phyloP scores from a whole-genome alignment of 2,329 filamentous ascomycete genomes.

The Arthrobotrys iridis region DNA sequence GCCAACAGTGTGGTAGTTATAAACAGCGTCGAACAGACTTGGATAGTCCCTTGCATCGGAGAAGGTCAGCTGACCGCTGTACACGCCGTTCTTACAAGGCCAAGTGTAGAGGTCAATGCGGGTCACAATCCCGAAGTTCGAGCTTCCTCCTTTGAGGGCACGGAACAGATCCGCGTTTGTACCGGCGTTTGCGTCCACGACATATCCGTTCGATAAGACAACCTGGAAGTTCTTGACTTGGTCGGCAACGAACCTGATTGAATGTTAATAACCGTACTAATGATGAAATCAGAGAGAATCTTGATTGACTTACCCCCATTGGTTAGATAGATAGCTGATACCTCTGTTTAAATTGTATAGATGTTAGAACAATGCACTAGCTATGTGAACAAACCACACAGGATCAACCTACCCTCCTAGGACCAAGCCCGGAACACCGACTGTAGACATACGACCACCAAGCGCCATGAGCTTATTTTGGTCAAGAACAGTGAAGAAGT shows the following conservation, averaged over 20 bases:
- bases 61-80: conserved; percentile 37
- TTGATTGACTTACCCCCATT: conserved; percentile 30
- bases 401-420: conserved; percentile 33
- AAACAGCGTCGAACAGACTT: conserved; percentile 10
- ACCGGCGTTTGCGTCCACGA: conserved; percentile 63
- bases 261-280: not conserved
- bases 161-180: conserved; percentile 63
- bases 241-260: conserved; percentile 59
- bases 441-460: conserved; percentile 44
- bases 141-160: conserved; percentile 61
- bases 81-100: conserved; percentile 14
- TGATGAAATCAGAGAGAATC: not conserved
- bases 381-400: not conserved
- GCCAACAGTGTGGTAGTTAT: conserved; percentile 34
- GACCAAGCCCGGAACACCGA: conserved; percentile 37
- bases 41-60: conserved; percentile 1
- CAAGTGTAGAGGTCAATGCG: conserved; percentile 58
- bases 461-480: conserved; percentile 6
- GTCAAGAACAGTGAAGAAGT: conserved; percentile 22
- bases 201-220: conserved; percentile 64
- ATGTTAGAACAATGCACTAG: not conserved
- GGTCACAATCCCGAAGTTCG: conserved; percentile 62
- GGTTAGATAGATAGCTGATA: conserved; percentile 44
- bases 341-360: conserved; percentile 2
- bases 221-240: conserved; percentile 66